Conservation (phyloP, 75 land plant species). For the Pinus tabuliformis region DNA sequence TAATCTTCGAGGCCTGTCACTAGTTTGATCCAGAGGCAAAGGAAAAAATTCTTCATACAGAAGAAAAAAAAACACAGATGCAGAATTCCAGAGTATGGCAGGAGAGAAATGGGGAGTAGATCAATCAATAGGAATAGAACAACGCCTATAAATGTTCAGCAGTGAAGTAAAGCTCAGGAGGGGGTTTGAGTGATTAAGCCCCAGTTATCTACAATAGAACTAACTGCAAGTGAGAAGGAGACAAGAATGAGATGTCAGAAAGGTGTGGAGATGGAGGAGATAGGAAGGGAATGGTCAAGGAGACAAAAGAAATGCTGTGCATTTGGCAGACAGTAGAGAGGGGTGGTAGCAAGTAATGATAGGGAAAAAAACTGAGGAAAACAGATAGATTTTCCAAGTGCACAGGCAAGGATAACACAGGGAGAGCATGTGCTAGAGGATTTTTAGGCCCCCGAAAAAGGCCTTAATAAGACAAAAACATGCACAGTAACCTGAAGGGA, state of each 20-base stretch:
- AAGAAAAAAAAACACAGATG: neutral
- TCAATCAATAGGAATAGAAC: constrained; percentile 7
- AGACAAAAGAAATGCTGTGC: constrained; percentile 12
- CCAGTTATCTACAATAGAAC: neutral
- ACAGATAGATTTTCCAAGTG: constrained; percentile 9
- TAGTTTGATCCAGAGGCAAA: neutral
- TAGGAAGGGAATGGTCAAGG: constrained; percentile 4
- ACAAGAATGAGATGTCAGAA: constrained; percentile 11
- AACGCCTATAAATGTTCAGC: neutral
- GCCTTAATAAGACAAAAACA: constrained; percentile 6
- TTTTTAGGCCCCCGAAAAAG: constrained; percentile 8
- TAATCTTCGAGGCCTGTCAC: neutral
- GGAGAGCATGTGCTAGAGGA: constrained; percentile 11
- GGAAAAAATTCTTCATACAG: neutral
- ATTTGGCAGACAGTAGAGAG: constrained; percentile 10
- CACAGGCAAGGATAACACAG: constrained; percentile 9
- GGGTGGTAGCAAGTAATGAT: constrained; percentile 9
- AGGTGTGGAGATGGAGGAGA: constrained; percentile 2
- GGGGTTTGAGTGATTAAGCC: constrained; percentile 5
- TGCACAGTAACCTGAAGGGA: constrained; percentile 9
- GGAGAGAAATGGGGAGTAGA: neutral
- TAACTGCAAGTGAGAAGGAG: constrained; percentile 8
- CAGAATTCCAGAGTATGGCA: neutral
- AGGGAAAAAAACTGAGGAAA: neutral
- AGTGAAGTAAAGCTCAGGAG: neutral